Conservation (phyloP, 2,329 filamentous ascomycete genomes). For the Penicillium sp. region DNA sequence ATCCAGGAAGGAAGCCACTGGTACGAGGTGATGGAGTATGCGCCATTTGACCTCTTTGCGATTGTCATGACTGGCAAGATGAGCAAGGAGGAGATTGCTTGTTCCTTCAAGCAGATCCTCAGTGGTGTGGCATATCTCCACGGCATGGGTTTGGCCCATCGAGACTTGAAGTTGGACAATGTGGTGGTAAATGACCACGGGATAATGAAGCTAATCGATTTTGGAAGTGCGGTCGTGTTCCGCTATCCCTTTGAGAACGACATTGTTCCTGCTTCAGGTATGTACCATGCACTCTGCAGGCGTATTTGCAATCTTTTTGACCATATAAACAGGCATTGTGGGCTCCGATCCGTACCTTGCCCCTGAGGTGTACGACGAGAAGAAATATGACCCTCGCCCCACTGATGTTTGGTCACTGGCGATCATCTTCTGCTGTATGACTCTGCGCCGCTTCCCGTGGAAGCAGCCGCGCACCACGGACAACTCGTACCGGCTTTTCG, state of each 20-base stretch:
- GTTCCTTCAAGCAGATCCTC: slow-evolving; percentile 89
- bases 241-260: slow-evolving; percentile 95
- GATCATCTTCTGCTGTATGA: slow-evolving; percentile 99
- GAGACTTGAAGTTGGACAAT: slow-evolving; percentile 95
- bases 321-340: slow-evolving; percentile 59
- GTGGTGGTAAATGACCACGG: slow-evolving; percentile 94
- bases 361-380: slow-evolving; percentile 91
- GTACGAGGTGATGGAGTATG: slow-evolving; percentile 99
- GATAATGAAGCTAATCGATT: slow-evolving; percentile 99
- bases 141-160: slow-evolving; percentile 89
- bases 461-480: slow-evolving; percentile 89
- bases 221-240: slow-evolving; percentile 95
- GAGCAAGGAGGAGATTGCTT: slow-evolving; percentile 84
- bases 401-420: slow-evolving; percentile 97
- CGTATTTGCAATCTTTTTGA: slow-evolving; percentile 5
- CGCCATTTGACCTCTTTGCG: slow-evolving; percentile 91
- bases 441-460: slow-evolving; percentile 90
- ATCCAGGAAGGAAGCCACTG: slow-evolving; percentile 90
- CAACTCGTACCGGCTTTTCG: slow-evolving; percentile 92
- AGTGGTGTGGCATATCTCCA: slow-evolving; percentile 94
- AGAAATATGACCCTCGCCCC: slow-evolving; percentile 88
- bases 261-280: slow-evolving; percentile 76
- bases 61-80: slow-evolving; percentile 99
- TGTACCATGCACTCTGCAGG: slow-evolving; percentile 32
- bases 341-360: slow-evolving; percentile 94